Conservation (phyloP, 2,329 filamentous ascomycete species). For the Trichoderma atrobrunneum region DNA sequence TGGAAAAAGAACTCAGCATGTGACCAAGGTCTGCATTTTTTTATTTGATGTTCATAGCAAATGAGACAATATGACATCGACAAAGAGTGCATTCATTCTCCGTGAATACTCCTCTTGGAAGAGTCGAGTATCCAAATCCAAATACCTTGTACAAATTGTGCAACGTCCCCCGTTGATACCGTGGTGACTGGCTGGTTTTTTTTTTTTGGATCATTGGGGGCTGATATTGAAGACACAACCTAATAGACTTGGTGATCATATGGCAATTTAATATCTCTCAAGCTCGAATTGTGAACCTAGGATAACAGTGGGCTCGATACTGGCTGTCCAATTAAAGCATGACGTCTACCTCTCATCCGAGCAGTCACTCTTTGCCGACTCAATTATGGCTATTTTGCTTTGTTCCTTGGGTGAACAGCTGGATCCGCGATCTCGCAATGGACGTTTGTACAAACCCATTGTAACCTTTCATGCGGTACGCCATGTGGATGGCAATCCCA, state of each 20-base stretch:
- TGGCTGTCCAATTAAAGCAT: not conserved
- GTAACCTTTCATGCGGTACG: not conserved
- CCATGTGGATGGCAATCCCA: not conserved
- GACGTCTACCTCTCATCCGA: not conserved
- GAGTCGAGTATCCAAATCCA: not conserved
- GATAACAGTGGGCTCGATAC: not conserved
- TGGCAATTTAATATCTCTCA: not conserved
- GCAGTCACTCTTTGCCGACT: not conserved
- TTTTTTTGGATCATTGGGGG: not conserved
- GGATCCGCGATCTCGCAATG: not conserved
- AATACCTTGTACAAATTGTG: not conserved
- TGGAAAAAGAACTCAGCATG: conserved; percentile 45
- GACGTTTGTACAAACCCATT: not conserved
- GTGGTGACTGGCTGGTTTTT: not conserved
- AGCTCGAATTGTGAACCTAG: not conserved
- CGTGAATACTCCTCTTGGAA: not conserved
- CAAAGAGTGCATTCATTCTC: conserved; percentile 10
- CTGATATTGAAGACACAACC: not conserved
- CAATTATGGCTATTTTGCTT: not conserved
- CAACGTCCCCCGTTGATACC: not conserved
- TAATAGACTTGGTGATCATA: not conserved
- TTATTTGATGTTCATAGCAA: conserved; percentile 38
- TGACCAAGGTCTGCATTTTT: conserved; percentile 39
- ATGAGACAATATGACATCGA: conserved; percentile 39
- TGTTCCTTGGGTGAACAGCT: not conserved